phyloP scores from a whole-genome alignment of 179 eudicot genomes.

The Silene coronaria region DNA sequence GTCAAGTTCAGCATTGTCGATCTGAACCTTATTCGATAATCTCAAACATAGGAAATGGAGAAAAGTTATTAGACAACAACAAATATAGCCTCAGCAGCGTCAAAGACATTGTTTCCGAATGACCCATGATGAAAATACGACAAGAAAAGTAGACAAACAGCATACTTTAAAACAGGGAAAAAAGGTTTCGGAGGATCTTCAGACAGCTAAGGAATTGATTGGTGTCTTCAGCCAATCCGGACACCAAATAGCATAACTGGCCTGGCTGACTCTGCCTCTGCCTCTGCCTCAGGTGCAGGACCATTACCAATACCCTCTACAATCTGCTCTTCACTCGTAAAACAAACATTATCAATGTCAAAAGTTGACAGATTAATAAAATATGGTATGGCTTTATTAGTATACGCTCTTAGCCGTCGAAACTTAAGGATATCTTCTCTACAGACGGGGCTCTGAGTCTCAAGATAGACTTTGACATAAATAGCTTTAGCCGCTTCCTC shows the following conservation, averaged over 20 bases:
- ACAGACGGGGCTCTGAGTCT: not conserved
- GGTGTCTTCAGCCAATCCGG: constrained; percentile 5
- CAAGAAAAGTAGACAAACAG: not conserved
- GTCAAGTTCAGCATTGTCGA: not conserved
- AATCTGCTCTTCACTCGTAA: not conserved
- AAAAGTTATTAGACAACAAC: not conserved
- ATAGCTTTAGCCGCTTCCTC: constrained; percentile 6
- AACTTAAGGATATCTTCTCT: not conserved
- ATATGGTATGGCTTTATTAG: not conserved
- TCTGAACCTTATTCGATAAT: not conserved
- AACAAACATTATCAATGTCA: not conserved
- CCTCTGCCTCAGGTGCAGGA: not conserved
- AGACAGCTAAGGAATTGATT: not conserved
- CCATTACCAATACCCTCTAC: not conserved
- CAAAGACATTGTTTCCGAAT: not conserved
- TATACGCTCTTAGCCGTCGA: not conserved
- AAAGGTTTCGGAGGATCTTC: not conserved
- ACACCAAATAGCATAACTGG: constrained; percentile 17
- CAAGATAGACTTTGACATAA: not conserved
- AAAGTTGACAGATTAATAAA: not conserved
- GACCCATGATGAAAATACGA: not conserved
- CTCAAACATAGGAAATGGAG: not conserved
- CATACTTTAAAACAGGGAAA: not conserved
- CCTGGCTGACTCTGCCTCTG: not conserved
- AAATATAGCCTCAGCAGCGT: not conserved